Percentiles rank a stretch among this genome's conserved stretches.
Evolutionary conservation across 768 basidiomycete genomes (phyloP).

Genomic region (Astraeus odoratus): DNA sequence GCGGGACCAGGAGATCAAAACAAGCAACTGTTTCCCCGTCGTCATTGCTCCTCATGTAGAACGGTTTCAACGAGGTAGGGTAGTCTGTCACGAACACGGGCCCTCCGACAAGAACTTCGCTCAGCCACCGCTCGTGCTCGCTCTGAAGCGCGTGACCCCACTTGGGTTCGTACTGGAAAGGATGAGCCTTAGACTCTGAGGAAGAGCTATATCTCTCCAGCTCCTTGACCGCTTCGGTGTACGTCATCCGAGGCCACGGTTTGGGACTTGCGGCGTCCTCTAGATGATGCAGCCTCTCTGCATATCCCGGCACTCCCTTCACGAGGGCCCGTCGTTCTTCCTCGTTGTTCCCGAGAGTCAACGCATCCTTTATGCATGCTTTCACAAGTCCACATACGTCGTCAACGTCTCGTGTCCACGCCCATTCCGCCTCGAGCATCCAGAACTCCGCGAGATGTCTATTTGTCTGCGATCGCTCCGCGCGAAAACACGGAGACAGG

Average conservation of each 20-base stretch:
- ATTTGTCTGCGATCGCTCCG: slow-evolving; percentile 80
- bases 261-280: slow-evolving; percentile 29
- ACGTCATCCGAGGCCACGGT: slow-evolving; percentile 70
- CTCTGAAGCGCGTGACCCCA: slow-evolving; percentile 76
- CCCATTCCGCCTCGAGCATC: slow-evolving; percentile 98
- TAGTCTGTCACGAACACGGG: slow-evolving; percentile 94
- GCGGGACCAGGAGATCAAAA: slow-evolving; percentile 89
- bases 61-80: slow-evolving; percentile 77
- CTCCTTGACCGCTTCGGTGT: slow-evolving; percentile 64
- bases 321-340: slow-evolving; percentile 29
- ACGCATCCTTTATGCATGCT: slow-evolving; percentile 39
- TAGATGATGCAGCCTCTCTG: slow-evolving; percentile 27
- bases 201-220: slow-evolving; percentile 35
- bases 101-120: slow-evolving; percentile 55
- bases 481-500: slow-evolving; percentile 89
- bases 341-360: slow-evolving; percentile 26
- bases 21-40: slow-evolving; percentile 70
- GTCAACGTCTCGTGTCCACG: slow-evolving; percentile 42
- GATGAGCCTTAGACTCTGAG: slow-evolving; percentile 11
- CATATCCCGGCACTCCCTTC: slow-evolving; percentile 28
- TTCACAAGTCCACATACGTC: slow-evolving; percentile 55
- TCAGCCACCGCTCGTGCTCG: slow-evolving; percentile 92
- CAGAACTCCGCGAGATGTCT: slow-evolving; percentile 97
- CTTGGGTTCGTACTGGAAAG: slow-evolving; percentile 50
- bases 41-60: slow-evolving; percentile 85